Evolutionary conservation across 805 yeast species (phyloP), one percentile per base, ranked within the genome.

Genomic region (Candida corydali): DNA sequence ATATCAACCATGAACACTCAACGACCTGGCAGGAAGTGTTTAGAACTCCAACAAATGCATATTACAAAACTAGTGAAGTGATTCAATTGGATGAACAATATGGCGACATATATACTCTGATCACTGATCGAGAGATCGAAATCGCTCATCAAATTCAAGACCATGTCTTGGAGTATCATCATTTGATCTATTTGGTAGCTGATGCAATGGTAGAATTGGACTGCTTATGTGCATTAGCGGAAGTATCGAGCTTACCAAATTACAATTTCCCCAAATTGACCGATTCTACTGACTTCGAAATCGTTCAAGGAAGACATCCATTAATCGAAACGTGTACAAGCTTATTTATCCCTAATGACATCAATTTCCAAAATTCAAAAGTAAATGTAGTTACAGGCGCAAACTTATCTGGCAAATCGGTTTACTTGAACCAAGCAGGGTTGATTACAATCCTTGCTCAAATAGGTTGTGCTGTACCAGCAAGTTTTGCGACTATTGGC

Each of bases 381-480:
- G 31, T 60, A 38, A 35, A 65, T 40, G 34, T 77, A 26, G 39
- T 76, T 18, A 66, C 79, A 15, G 80, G 82, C 20, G 65, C 41
- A 3, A 42, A 42, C 26, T 28, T 39, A 18, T 39, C 41, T 9
- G 80, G 82, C 0, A 77, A 77, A 43, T 70, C 79, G 1, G 75
- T 76, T 0, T 66, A 64, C 38, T 49, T 76, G 14, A 49, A 69
- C 2, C 79, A 73, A 37, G 55, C 66, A 34, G 81, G 78, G 0
- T 43, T 75, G 22, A 63, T 71, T 5, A 70, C 73, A 0, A 66
- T 61, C 34, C 43, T 77, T 30, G 68, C 80, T 0, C 82, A 77
- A 35, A 59, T 75, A 25, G 81, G 82, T 1, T 70, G 75, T 19
- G 75, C 53, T 48, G 75, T 77, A 1, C 82, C 82, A 3, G 79